Evolutionary conservation across 202 grass and related monocot species (phyloP), one percentile per base, ranked within the genome.

Genomic region (Digitaria exilis): DNA sequence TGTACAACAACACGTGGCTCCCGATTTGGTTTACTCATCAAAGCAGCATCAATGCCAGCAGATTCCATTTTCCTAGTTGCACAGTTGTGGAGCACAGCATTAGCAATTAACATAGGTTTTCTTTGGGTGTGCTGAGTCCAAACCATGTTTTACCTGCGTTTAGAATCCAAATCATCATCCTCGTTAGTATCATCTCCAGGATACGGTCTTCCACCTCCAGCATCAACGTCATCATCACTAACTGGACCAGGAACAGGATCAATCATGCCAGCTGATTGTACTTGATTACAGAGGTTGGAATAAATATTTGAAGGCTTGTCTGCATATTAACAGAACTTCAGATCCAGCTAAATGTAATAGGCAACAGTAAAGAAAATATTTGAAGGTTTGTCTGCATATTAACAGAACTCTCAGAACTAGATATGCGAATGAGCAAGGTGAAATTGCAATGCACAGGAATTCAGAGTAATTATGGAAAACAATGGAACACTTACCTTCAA

Each of bases 1-100:
- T 99, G 97, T 59, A 99, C 97, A 66, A 99, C 97, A 78, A 99
- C 93, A 84, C 97, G 89, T 39, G 97, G 97, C 50, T 99, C 97
- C 7, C 91, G 89, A 80, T 96, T 94, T 26, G 88, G 91, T 86
- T 92, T 99, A 80, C 89, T 88, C 75, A 94, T 84, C 71, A 87
- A 79, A 90, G 91, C 77, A 87, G 91, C 84, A 86, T 99, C 93
- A 32, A 94, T 88, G 32, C 75, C 63, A 60, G 88, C 78, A n/a
- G 89, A 83, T 79, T 99, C 97, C 86, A 91, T 84, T 90, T 99
- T 99, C 75, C 97, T 99, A 80, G 25, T 65, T 80, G 15, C 76
- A 77, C 15, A 31, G 80, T 76, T 65, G 76, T 84, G 75, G 64
- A 87, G 57, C 43, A 84, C 2, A 80, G 69, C 14, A 58, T 87